A percentile compares a stretch with the other conserved stretches of the same genome.
Evolutionary conservation across 148 eudicot species (phyloP).

Genomic region (Silene conica): DNA sequence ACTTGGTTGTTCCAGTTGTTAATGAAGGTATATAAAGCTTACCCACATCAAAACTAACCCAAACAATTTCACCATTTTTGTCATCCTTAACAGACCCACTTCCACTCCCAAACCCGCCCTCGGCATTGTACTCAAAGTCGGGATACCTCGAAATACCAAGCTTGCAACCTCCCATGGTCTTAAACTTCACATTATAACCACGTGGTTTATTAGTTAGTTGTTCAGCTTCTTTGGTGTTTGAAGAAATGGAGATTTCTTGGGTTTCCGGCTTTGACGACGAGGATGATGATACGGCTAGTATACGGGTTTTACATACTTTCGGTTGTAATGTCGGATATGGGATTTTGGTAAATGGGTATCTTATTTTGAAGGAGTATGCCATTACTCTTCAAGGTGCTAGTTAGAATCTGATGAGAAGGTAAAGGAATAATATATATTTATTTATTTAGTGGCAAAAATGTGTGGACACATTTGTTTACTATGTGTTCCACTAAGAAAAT

Average conservation of each 20-base stretch:
- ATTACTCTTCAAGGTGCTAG: background rate
- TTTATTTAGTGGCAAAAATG: background rate
- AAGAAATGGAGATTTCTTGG: slow-evolving; percentile 22
- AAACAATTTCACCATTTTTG: slow-evolving; percentile 26
- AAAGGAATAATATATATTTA: background rate
- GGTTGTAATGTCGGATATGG: slow-evolving; percentile 21
- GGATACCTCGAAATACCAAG: slow-evolving; percentile 84
- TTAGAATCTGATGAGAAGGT: background rate
- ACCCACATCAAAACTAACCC: slow-evolving; percentile 47
- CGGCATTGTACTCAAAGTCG: slow-evolving; percentile 66
- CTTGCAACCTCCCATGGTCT: slow-evolving; percentile 65
- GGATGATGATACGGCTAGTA: slow-evolving; percentile 29
- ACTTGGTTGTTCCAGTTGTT: slow-evolving; percentile 60
- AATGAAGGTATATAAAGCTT: slow-evolving; percentile 77
- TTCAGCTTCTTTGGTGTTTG: slow-evolving; percentile 19
- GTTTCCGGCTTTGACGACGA: slow-evolving; percentile 18
- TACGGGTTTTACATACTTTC: slow-evolving; percentile 25
- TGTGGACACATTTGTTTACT: slow-evolving; percentile 19
- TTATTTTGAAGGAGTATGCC: slow-evolving; percentile 30
- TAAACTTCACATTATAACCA: slow-evolving; percentile 35
- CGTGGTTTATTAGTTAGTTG: slow-evolving; percentile 22
- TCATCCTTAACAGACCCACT: slow-evolving; percentile 21
- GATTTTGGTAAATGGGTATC: slow-evolving; percentile 25
- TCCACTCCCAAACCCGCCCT: slow-evolving; percentile 72
- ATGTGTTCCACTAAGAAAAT: slow-evolving; percentile 15